Percentiles rank a stretch among this genome's conserved stretches.
These are phyloP conservation scores for Apiospora koreana DNA, from an alignment of 2,329 filamentous ascomycete genomes.

Conservation along the genomic window DNA sequence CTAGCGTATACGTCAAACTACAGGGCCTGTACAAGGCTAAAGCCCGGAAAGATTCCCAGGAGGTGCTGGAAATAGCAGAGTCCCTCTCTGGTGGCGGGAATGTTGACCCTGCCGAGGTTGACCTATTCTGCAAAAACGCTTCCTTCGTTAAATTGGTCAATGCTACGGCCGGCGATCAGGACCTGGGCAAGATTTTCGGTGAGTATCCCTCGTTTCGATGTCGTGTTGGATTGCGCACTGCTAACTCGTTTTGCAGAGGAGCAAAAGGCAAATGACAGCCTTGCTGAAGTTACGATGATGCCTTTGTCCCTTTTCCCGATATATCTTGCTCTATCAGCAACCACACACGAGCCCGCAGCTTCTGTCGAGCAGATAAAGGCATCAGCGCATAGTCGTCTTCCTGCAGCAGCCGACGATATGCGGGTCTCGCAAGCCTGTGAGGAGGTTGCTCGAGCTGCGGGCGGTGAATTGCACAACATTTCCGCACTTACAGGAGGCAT, in stretches of 20 bases:
- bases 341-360: constrained; percentile 44
- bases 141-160: constrained; percentile 89
- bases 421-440: constrained; percentile 56
- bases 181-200: constrained; percentile 57
- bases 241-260: constrained; percentile 43
- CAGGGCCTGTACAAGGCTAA: constrained; percentile 93
- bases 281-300: constrained; percentile 48
- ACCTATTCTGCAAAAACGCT: constrained; percentile 93
- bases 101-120: constrained; percentile 74
- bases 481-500: constrained; percentile 86
- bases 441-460: constrained; percentile 74
- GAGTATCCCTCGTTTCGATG: constrained; percentile 32
- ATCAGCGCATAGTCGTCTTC: constrained; percentile 43
- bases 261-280: constrained; percentile 56
- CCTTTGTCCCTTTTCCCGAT: constrained; percentile 66
- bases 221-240: constrained; percentile 16
- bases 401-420: constrained; percentile 49
- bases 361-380: constrained; percentile 56
- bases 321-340: constrained; percentile 65
- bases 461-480: constrained; percentile 90
- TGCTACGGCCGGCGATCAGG: constrained; percentile 42
- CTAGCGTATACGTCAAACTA: constrained; percentile 82
- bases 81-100: constrained; percentile 46
- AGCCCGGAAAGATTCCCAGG: constrained; percentile 73
- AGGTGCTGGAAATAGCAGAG: constrained; percentile 70